Conservation (phyloP, 164 flowering plant genomes). For the Protea cynaroides region DNA sequence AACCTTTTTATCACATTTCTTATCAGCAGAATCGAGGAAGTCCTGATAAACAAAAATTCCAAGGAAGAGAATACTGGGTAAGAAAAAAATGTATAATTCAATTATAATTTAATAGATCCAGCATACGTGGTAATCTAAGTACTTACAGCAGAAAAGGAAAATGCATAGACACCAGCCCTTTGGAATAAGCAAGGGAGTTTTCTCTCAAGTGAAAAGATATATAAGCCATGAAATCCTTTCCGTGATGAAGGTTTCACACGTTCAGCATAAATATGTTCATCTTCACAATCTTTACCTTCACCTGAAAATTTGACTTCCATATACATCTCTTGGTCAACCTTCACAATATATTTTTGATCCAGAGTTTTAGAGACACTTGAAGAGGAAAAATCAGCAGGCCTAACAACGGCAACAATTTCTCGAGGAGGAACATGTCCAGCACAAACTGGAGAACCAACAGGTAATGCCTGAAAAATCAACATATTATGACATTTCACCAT, state of each 20-base stretch:
- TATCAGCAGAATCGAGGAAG: conserved; percentile 15
- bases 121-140: not conserved
- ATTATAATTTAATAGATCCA: not conserved
- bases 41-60: conserved; percentile 16
- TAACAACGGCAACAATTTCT: conserved; percentile 59
- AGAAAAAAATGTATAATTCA: not conserved
- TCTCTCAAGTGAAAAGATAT: conserved; percentile 40
- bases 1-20: conserved; percentile 30
- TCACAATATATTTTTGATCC: conserved; percentile 53
- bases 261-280: conserved; percentile 20
- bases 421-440: conserved; percentile 52
- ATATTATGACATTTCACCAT: not conserved
- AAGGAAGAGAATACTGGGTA: not conserved
- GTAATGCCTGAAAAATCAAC: conserved; percentile 43
- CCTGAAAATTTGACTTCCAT: conserved; percentile 30
- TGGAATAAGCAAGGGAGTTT: conserved; percentile 34
- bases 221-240: conserved; percentile 56
- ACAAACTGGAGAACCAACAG: conserved; percentile 21
- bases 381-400: conserved; percentile 44
- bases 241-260: conserved; percentile 27
- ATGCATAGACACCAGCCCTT: conserved; percentile 48
- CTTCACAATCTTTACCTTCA: conserved; percentile 6
- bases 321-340: conserved; percentile 35
- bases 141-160: conserved; percentile 55
- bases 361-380: conserved; percentile 23